Conservation (phyloP, 768 basidiomycete species). For the Psilocybe sp. region DNA sequence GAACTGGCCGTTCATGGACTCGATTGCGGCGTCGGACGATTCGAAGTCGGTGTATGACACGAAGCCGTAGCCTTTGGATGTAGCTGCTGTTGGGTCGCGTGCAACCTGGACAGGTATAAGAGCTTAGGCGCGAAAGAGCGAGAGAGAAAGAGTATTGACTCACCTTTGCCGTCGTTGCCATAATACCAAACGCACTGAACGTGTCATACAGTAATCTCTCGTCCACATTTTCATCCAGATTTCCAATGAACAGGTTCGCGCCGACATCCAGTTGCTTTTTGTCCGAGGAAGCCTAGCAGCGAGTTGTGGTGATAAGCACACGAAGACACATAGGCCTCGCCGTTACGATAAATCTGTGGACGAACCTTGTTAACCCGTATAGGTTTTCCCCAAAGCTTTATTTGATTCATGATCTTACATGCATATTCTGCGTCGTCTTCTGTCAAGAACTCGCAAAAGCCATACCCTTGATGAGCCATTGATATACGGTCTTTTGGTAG, state of each 20-base stretch:
- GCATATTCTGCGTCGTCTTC: constrained; percentile 99
- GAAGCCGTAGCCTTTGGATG: constrained; percentile 96
- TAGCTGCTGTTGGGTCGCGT: constrained; percentile 78
- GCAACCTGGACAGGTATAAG: constrained; percentile 63
- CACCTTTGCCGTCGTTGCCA: constrained; percentile 90
- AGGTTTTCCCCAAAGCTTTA: constrained; percentile 98
- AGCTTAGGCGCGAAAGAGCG: not conserved
- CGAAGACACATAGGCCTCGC: not conserved
- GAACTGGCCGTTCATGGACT: constrained; percentile 97
- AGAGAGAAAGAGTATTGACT: constrained; percentile 17
- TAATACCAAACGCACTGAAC: constrained; percentile 91
- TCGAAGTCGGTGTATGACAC: constrained; percentile 98
- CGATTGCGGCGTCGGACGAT: constrained; percentile 92
- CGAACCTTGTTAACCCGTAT: constrained; percentile 97
- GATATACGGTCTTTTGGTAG: constrained; percentile 98
- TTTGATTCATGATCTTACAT: constrained; percentile 99
- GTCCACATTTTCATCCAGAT: constrained; percentile 92
- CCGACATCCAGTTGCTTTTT: constrained; percentile 98
- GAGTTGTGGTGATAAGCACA: constrained; percentile 12
- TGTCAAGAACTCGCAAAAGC: constrained; percentile 98
- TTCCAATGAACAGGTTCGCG: constrained; percentile 95
- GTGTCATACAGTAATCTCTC: constrained; percentile 92
- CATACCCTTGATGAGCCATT: constrained; percentile 98
- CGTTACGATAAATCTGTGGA: constrained; percentile 15
- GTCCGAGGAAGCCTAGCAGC: constrained; percentile 85